These are phyloP conservation scores for Colletotrichum brevisporum DNA, from an alignment of 2,329 filamentous ascomycete genomes.

Conservation along the genomic window DNA sequence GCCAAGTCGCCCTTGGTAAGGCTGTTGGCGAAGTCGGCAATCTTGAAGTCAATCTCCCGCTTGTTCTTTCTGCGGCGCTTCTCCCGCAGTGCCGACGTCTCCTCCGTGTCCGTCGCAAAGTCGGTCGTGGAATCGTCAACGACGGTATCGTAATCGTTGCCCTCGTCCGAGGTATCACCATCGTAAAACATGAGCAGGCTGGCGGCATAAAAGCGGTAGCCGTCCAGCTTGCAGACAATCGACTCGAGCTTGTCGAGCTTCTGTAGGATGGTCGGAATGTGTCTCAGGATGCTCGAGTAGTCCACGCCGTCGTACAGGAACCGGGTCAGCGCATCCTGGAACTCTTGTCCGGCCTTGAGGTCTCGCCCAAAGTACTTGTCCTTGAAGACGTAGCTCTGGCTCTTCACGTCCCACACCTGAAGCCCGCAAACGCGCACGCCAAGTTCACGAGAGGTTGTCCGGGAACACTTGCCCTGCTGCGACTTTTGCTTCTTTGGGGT, in stretches of 20 bases:
- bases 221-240: conserved; percentile 83
- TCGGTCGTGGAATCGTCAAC: conserved; percentile 72
- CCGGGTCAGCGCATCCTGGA: conserved; percentile 87
- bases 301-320: conserved; percentile 94
- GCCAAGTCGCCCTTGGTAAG: conserved; percentile 87
- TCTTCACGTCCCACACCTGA: conserved; percentile 93
- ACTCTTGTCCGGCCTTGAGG: conserved; percentile 88
- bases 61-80: conserved; percentile 64
- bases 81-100: conserved; percentile 54
- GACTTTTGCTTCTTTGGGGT: conserved; percentile 93
- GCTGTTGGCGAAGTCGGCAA: conserved; percentile 98
- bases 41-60: conserved; percentile 88
- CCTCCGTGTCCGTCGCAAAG: conserved; percentile 70
- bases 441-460: conserved; percentile 90
- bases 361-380: conserved; percentile 98
- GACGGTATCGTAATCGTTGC: conserved; percentile 62
- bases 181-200: conserved; percentile 97
- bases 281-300: conserved; percentile 82
- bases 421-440: conserved; percentile 95
- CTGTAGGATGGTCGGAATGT: conserved; percentile 88
- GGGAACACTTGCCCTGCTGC: conserved; percentile 91
- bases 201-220: conserved; percentile 95
- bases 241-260: conserved; percentile 87
- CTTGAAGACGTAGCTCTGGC: conserved; percentile 90
- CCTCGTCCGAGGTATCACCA: conserved; percentile 74